Base-by-base conservation (phyloP, 2,329 filamentous ascomycete species). In the Didymella pomorum region DNA sequence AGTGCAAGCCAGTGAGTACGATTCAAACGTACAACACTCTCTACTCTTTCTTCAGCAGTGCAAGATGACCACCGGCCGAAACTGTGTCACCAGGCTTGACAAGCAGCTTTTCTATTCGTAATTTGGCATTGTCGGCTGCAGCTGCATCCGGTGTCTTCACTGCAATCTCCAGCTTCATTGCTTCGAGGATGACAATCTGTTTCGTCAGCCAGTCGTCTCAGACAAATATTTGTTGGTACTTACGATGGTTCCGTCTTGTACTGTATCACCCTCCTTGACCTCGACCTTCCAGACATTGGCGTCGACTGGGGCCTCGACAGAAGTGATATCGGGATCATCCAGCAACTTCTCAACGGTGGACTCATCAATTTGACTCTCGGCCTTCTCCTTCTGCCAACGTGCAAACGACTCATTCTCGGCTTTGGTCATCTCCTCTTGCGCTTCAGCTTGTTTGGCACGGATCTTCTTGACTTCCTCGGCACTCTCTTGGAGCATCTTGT, bases 301-400 rank as follows among this genome's bases (percentile, higher is more conserved):
- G 66, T 80, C 79, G 1, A 80, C 77, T 1, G 79, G 79, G 1
- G 79, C 77, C 51, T 80, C 78, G 12, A 81, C 71, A 6, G 72
- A 63, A 6, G 66, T 64, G 18, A 81, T 76, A 4, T 62, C 63
- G 2, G 75, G 71, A 63, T 81, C 80, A 59, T 82, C 75, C 14
- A 85, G 63, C 60, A 86, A 66, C 26, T 74, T 75, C 45, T 84
- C 82, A 20, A 86, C 75, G 2, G 79, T 79, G 54, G 82, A 77
- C 62, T 81, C 76, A 41, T 83, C 81, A 2, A 84, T 71, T 61
- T 77, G 76, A 23, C 68, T 76, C 65, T 76, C 78, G 9, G 71
- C 71, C 70, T 79, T 81, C 49, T 81, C 79, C 48, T 72, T 75
- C 46, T 79, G 67, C 79, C 79, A 81, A 33, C 70, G 73, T 59